These are phyloP conservation scores for Euphorbia pulcherrima DNA, from an alignment of 345 rosid genomes.

Conservation along the genomic window DNA sequence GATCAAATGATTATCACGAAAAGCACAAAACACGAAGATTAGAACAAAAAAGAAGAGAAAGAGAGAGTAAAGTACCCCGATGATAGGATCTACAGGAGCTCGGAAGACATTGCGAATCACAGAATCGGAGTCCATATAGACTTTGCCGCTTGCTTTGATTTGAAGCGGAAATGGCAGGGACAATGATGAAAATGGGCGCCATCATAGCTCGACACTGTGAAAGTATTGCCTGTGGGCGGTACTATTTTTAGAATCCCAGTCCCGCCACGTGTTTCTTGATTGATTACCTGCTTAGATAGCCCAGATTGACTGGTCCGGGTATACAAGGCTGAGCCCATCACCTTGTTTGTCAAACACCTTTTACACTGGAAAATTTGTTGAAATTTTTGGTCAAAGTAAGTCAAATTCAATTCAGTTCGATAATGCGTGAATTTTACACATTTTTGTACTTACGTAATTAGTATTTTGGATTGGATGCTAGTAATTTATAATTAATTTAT, in stretches of 20 bases:
- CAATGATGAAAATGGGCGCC: not conserved
- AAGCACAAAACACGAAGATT: not conserved
- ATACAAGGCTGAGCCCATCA: not conserved
- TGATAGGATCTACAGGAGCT: constrained; percentile 90
- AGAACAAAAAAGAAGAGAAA: constrained; percentile 2
- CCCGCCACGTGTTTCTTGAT: too few species aligned
- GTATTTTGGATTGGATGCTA: too few species aligned
- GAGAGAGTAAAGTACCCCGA: constrained; percentile 49
- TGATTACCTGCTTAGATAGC: too few species aligned
- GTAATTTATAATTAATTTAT: too few species aligned
- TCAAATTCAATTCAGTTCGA: too few species aligned
- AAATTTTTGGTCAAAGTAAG: too few species aligned
- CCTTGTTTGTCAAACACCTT: too few species aligned
- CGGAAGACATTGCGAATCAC: constrained; percentile 70
- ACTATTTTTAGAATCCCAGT: too few species aligned
- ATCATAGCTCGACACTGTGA: not conserved
- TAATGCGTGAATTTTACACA: too few species aligned
- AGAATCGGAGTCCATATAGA: constrained; percentile 34
- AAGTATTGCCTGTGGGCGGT: constrained; percentile 6
- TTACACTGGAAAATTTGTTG: too few species aligned
- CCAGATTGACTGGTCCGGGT: not conserved
- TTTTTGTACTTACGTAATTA: too few species aligned
- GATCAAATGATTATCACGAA: constrained; percentile 4
- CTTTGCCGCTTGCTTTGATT: not conserved
- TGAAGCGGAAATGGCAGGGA: not conserved